Base-by-base conservation (phyloP, 805 yeast species). In the Pachysolen tannophilus region DNA sequence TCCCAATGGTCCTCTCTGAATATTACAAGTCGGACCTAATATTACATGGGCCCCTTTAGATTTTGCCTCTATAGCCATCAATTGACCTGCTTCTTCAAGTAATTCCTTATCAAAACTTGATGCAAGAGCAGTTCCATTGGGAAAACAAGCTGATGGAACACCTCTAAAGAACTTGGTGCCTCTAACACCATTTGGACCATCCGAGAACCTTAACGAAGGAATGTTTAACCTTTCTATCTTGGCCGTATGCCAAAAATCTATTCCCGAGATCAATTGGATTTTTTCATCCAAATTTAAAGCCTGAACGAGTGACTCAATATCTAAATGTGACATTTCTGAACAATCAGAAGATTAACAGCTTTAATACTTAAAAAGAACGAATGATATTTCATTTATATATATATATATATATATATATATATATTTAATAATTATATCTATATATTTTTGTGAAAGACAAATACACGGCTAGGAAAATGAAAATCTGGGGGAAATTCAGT, bases 171-270 rank as follows among this genome's bases (percentile, higher is more conserved):
- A 59, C 14, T 50, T 55, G 26, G 62, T 59, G 3, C 72, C 71
- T 35, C 72, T 49, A 33, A 66, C 48, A 29, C 72, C 72, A 42
- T 67, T 67, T 23, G 72, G 72, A 4, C 72, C 72, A 43, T 67
- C 72, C n/a, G 49, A 52, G 20, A 68, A 47, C 47, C 79, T 59
- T 5, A 74, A 41, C 0, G 67, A 52, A 3, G 76, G 78, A 26
- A 74, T 48, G 16, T 57, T 60, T 20, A 68, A 47, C 26, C 67
- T 39, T 18, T 47, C 44, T 16, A 63, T 47, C 2, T 48, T 36
- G 20, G 38, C 40, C 4, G 67, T 62, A 45, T 61, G 67, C 68
- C 68, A 63, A 41, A 56, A 55, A 40, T 61, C 66, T 29, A 46
- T 43, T 6, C 65, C 56, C 8, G 60, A 43, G 11, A 58, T 30